Evolutionary conservation across 1,284 basidiomycete species (phyloP).

Genomic region (Bjerkandera adusta): DNA sequence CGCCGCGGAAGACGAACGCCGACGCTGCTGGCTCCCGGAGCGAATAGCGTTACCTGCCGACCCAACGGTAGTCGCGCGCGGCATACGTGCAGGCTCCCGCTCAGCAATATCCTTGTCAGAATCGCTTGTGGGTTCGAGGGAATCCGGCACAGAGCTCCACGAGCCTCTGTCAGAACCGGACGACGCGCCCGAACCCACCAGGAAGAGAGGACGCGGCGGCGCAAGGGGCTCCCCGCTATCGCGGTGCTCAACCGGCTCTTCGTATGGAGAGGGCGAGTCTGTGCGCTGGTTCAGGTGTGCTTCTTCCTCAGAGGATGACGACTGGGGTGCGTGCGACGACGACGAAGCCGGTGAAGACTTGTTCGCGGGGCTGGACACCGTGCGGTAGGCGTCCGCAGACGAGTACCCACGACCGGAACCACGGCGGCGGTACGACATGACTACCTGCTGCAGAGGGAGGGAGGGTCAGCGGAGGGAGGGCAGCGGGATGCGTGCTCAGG

Average conservation of each 20-base stretch:
- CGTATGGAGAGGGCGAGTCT: slow-evolving; percentile 15
- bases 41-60: slow-evolving; percentile 12
- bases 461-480: background rate
- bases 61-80: slow-evolving; percentile 11
- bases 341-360: slow-evolving; percentile 18
- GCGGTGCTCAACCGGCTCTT: background rate
- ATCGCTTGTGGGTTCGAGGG: slow-evolving; percentile 25
- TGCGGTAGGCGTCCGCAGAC: slow-evolving; percentile 30
- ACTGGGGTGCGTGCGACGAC: slow-evolving; percentile 16
- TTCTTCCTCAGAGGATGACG: slow-evolving; percentile 25
- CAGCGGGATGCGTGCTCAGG: background rate
- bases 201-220: slow-evolving; percentile 30
- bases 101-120: slow-evolving; percentile 23
- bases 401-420: slow-evolving; percentile 26
- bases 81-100: slow-evolving; percentile 11
- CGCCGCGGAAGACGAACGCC: slow-evolving; percentile 20
- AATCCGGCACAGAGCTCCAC: slow-evolving; percentile 18
- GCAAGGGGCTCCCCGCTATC: slow-evolving; percentile 18
- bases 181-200: slow-evolving; percentile 24
- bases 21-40: slow-evolving; percentile 22
- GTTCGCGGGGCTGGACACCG: slow-evolving; percentile 13
- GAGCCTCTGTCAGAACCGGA: slow-evolving; percentile 17
- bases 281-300: slow-evolving; percentile 20
- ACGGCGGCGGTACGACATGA: slow-evolving; percentile 27
- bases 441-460: background rate